phyloP scores from a whole-genome alignment of 2,329 filamentous ascomycete species.

The Drechslerella stenobrocha region DNA sequence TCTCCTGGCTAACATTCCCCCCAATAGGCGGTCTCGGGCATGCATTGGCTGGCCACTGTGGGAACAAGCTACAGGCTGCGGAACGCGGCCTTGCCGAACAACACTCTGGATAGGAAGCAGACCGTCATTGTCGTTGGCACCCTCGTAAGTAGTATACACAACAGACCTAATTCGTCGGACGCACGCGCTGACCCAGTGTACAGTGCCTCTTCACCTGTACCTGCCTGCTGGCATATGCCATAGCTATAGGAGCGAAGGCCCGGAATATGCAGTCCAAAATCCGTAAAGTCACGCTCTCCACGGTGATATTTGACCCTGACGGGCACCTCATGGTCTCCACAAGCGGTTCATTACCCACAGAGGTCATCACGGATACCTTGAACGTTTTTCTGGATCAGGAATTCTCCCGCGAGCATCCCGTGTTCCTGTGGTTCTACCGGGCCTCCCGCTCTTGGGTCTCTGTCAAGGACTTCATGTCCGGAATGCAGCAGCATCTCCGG shows the following conservation, averaged over 20 bases:
- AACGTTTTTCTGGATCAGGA: constrained; percentile 57
- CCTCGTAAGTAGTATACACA: constrained; percentile 61
- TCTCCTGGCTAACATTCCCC: constrained; percentile 2
- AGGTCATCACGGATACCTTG: constrained; percentile 78
- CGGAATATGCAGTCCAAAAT: constrained; percentile 55
- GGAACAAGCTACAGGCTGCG: constrained; percentile 70
- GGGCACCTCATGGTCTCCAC: constrained; percentile 71
- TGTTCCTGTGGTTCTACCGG: constrained; percentile 86
- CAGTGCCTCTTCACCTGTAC: constrained; percentile 67
- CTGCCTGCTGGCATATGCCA: constrained; percentile 62
- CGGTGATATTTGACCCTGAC: constrained; percentile 69
- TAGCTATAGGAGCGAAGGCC: constrained; percentile 60
- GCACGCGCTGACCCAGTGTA: background rate
- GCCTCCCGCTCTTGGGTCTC: constrained; percentile 76
- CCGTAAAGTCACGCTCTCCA: constrained; percentile 59
- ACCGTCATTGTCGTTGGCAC: constrained; percentile 74
- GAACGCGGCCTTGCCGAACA: constrained; percentile 57
- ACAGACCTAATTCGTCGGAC: background rate
- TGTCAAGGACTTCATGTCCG: constrained; percentile 68
- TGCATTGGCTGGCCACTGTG: constrained; percentile 80
- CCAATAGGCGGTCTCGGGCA: constrained; percentile 68
- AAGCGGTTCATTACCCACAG: constrained; percentile 69
- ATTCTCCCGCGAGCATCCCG: constrained; percentile 73
- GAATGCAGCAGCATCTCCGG: constrained; percentile 73
- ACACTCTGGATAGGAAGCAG: constrained; percentile 63